Percentiles rank a stretch among this genome's conserved stretches.
Conservation (phyloP, 2,329 filamentous ascomycete species). For the Hirsutella thompsonii region DNA sequence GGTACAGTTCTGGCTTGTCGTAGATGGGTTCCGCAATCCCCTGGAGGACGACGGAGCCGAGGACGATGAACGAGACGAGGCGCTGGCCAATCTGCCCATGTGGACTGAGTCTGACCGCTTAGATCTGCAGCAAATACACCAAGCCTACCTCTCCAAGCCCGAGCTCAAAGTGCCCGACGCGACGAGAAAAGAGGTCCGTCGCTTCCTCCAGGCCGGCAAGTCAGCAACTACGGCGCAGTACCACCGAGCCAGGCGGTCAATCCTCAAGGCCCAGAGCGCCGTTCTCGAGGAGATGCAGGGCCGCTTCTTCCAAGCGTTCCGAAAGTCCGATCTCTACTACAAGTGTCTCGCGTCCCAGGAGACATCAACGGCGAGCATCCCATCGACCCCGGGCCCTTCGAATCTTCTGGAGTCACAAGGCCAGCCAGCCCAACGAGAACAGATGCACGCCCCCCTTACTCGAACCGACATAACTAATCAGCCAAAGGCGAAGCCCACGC, state of each 20-base stretch:
- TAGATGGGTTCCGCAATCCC: conserved; percentile 90
- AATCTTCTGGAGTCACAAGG: not conserved
- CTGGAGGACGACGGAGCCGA: conserved; percentile 61
- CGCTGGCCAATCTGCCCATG: conserved; percentile 46
- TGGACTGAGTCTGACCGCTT: conserved; percentile 78
- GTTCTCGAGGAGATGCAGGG: conserved; percentile 77
- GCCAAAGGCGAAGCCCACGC: conserved; percentile 27
- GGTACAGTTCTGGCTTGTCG: conserved; percentile 97
- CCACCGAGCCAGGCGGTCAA: conserved; percentile 64
- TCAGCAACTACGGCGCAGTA: conserved; percentile 72
- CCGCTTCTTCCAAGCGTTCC: conserved; percentile 72
- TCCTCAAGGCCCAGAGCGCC: conserved; percentile 69
- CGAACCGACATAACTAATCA: conserved; percentile 24
- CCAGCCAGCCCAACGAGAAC: conserved; percentile 4
- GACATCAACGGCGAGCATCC: conserved; percentile 28
- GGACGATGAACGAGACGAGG: conserved; percentile 44
- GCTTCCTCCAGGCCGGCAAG: conserved; percentile 68
- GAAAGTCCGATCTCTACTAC: conserved; percentile 86
- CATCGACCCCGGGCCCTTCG: conserved; percentile 1
- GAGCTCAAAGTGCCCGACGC: conserved; percentile 67
- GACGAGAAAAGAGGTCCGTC: conserved; percentile 55
- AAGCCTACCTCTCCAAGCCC: conserved; percentile 71
- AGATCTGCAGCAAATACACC: conserved; percentile 83
- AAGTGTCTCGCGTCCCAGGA: conserved; percentile 91
- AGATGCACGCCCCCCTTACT: conserved; percentile 10